Evolutionary conservation across 2,329 filamentous ascomycete species (phyloP).

Genomic region (Coniochaeta ligniaria): DNA sequence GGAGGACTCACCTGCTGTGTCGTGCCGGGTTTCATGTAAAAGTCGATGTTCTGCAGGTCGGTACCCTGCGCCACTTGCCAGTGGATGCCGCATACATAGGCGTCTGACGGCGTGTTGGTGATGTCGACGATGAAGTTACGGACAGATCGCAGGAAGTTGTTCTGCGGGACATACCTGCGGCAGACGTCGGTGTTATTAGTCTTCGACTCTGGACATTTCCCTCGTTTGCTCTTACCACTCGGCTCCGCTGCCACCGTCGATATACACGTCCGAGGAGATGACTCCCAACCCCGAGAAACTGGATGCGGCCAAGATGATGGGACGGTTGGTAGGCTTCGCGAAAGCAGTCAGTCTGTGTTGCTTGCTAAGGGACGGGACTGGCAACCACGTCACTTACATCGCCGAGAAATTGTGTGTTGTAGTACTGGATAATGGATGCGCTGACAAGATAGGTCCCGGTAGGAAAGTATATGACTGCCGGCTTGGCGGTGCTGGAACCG

Average conservation of each 20-base stretch:
- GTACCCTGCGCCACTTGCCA: constrained; percentile 58
- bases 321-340: too few species aligned
- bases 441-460: neutral
- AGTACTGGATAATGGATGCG: neutral
- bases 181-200: constrained; percentile 46
- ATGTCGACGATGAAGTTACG: constrained; percentile 59
- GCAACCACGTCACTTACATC: too few species aligned
- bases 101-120: constrained; percentile 18
- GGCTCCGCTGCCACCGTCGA: neutral
- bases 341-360: too few species aligned
- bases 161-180: too few species aligned
- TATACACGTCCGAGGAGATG: neutral
- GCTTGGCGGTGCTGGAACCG: neutral
- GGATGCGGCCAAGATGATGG: constrained; percentile 12
- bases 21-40: constrained; percentile 17
- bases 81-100: constrained; percentile 40
- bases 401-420: constrained; percentile 1
- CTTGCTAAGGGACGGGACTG: too few species aligned
- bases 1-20: too few species aligned
- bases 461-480: neutral
- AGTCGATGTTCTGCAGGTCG: constrained; percentile 41
- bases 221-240: too few species aligned
- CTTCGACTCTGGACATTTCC: too few species aligned
- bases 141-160: too few species aligned
- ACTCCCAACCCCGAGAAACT: constrained; percentile 18